Evolutionary conservation across 495 filamentous ascomycete genomes (phyloP), one percentile per base, ranked within the genome.

Genomic region (Cryomyces minteri): DNA sequence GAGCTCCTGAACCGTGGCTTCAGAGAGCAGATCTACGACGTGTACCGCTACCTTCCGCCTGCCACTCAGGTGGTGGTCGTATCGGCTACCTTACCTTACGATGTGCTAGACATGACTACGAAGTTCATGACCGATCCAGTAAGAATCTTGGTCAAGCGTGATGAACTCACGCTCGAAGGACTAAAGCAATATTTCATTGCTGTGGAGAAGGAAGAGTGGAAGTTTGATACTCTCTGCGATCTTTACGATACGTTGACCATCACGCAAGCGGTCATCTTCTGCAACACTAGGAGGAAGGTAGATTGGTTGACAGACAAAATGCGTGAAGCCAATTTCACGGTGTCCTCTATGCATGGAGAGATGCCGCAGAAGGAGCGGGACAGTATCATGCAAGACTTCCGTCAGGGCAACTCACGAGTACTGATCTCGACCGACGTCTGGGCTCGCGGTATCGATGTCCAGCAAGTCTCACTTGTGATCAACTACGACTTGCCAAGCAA

Each of bases 91-190:
- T 77, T 99, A 39, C 90, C 90, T 25, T 87, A 99, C 66, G 90
- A 99, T 63, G 90, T 99, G 12, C 73, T 99, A 45, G 90, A 99
- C 63, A 88, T 99, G 77, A 99, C 90, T 4, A 96, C 92, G 45
- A 96, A 96, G 64, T 99, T 99, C 75, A 99, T 99, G 90, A 92
- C 84, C 9, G 90, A 99, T 57, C 92, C 90, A 14, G 90, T 99
- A 31, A 84, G 90, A 50, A 94, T 99, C 55, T 68, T 99, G n/a
- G 90, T 99, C 59, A 96, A 99, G 78, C 87, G 86, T 79, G 90
- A 94, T 62, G 90, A 99, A 63, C 72, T 99, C 68, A 99, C 90
- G 6, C 76, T 99, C 31, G 90, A 99, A 65, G 90, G 90, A 49
- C 77, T 99, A 47, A 96, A 96, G 71, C 90, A 99, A 63, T 99